Evolutionary conservation across 306 rosid species (phyloP).

Genomic region (Rubus parviflorus): DNA sequence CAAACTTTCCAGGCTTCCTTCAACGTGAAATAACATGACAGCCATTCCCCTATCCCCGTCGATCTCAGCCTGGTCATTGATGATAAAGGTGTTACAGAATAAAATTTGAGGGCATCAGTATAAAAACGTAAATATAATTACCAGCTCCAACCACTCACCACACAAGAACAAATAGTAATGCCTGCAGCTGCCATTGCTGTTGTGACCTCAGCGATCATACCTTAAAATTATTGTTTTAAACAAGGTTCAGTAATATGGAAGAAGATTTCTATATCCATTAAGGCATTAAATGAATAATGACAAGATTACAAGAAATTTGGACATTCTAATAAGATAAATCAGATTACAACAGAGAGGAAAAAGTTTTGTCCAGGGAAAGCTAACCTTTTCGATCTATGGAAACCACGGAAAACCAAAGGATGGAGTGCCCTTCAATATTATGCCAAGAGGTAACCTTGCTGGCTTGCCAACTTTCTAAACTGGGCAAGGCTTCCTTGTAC

Average conservation of each 20-base stretch:
- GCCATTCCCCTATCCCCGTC: slow-evolving; percentile 93
- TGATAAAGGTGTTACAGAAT: slow-evolving; percentile 25
- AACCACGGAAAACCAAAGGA: slow-evolving; percentile 81
- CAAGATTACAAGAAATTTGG: background rate
- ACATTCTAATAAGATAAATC: background rate
- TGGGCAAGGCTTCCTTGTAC: slow-evolving; percentile 84
- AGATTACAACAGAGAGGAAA: background rate
- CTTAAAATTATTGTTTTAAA: slow-evolving; percentile 50
- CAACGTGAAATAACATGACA: slow-evolving; percentile 84
- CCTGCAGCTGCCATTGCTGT: slow-evolving; percentile 78
- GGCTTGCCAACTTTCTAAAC: slow-evolving; percentile 88
- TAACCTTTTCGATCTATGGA: slow-evolving; percentile 90
- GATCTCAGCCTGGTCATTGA: slow-evolving; percentile 88
- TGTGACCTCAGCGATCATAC: slow-evolving; percentile 93
- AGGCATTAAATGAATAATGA: background rate
- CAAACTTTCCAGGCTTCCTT: slow-evolving; percentile 73
- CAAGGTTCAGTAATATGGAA: background rate
- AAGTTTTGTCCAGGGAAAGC: slow-evolving; percentile 4
- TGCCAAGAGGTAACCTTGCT: slow-evolving; percentile 92
- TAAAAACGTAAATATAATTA: slow-evolving; percentile 13
- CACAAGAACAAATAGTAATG: slow-evolving; percentile 81
- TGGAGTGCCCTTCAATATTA: slow-evolving; percentile 76
- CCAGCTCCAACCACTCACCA: slow-evolving; percentile 68
- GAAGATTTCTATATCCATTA: background rate
- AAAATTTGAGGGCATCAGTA: slow-evolving; percentile 18